Conservation (phyloP, 352 stramenopile genomes). For the Blastocystis sp. region DNA sequence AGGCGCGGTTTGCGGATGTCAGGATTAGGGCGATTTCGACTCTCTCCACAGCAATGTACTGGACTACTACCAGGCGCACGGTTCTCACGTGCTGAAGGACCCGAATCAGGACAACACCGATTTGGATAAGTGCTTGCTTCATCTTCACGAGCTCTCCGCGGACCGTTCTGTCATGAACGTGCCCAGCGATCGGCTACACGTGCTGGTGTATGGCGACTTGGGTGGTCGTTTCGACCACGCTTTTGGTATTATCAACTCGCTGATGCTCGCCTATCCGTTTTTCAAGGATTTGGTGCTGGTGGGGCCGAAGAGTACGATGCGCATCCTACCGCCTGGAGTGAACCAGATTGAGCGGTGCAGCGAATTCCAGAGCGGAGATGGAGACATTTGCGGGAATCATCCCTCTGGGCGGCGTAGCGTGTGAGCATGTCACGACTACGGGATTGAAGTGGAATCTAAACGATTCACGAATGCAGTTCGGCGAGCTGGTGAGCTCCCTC, state of each 20-base stretch:
- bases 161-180: neutral
- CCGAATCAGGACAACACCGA: slow-evolving; percentile 68
- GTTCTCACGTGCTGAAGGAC: slow-evolving; percentile 42
- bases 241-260: slow-evolving; percentile 66
- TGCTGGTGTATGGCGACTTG: slow-evolving; percentile 63
- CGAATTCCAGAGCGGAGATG: slow-evolving; percentile 16
- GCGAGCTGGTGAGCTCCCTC: slow-evolving; percentile 60
- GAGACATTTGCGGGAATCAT: slow-evolving; percentile 52
- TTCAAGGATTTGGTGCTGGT: slow-evolving; percentile 60
- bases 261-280: slow-evolving; percentile 28
- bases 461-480: slow-evolving; percentile 66
- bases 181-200: neutral
- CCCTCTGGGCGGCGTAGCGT: slow-evolving; percentile 26
- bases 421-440: slow-evolving; percentile 48
- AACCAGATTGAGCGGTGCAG: slow-evolving; percentile 15
- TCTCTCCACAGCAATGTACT: slow-evolving; percentile 8
- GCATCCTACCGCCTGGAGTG: slow-evolving; percentile 1
- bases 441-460: slow-evolving; percentile 69
- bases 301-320: slow-evolving; percentile 23
- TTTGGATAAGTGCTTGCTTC: slow-evolving; percentile 65
- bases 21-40: slow-evolving; percentile 57
- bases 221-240: slow-evolving; percentile 68
- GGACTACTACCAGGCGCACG: slow-evolving; percentile 27
- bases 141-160: slow-evolving; percentile 28
- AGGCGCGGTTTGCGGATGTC: neutral